Conservation (phyloP, 2,329 filamentous ascomycete genomes). For the Epichloe gansuensis region DNA sequence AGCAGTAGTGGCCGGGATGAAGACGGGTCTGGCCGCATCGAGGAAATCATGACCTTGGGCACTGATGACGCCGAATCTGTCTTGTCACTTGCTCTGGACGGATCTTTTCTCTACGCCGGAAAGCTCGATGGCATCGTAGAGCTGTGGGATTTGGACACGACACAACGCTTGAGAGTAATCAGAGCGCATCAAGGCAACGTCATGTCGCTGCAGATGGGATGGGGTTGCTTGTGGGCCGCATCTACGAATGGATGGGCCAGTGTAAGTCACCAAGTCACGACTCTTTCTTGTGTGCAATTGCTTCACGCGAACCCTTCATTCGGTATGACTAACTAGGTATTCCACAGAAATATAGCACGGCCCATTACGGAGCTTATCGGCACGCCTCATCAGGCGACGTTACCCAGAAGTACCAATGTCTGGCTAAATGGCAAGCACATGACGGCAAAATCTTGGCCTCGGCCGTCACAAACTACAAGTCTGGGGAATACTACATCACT, state of each 20-base stretch:
- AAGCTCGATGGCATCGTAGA: conserved; percentile 81
- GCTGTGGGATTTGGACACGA: conserved; percentile 92
- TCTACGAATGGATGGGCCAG: conserved; percentile 81
- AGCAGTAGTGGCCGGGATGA: conserved; percentile 17
- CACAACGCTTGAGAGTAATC: conserved; percentile 78
- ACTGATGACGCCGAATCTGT: conserved; percentile 51
- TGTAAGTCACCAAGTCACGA: conserved; percentile 36
- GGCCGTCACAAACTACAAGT: conserved; percentile 56
- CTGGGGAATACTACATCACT: conserved; percentile 77
- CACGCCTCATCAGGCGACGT: conserved; percentile 37
- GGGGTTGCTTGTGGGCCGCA: conserved; percentile 75
- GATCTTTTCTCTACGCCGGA: conserved; percentile 85
- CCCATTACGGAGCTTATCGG: conserved; percentile 47
- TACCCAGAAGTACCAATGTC: conserved; percentile 72
- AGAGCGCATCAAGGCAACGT: conserved; percentile 72
- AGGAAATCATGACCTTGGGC: conserved; percentile 55
- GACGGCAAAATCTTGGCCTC: conserved; percentile 80
- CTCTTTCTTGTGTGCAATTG: accelerated
- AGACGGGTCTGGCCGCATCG: conserved; percentile 40
- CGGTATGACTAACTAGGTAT: conserved; percentile 2
- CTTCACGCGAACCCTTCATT: not conserved
- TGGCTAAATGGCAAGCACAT: conserved; percentile 72
- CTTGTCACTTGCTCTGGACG: conserved; percentile 74
- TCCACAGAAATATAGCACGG: conserved; percentile 51
- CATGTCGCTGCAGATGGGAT: conserved; percentile 74